These are phyloP conservation scores for Udeniomyces megalosporus DNA, from an alignment of 768 basidiomycete species.

Conservation along the genomic window DNA sequence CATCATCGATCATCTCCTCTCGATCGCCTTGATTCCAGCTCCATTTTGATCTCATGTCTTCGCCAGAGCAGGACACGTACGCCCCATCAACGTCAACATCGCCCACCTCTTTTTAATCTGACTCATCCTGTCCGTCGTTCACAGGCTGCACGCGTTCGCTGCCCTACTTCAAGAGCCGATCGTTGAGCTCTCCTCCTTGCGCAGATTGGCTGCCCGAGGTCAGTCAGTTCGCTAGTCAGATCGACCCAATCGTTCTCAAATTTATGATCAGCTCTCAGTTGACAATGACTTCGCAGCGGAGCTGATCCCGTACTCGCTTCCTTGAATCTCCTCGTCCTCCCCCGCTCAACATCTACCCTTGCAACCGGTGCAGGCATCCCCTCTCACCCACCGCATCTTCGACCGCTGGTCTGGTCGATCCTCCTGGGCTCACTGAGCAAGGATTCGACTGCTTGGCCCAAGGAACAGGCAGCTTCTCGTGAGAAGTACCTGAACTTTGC, in stretches of 20 bases:
- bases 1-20: too few relatives aligned
- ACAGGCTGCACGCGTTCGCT: conserved; percentile 24
- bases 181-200: conserved; percentile 22
- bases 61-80: background rate
- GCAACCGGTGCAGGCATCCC: conserved; percentile 26
- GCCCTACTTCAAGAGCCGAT: conserved; percentile 20
- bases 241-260: background rate
- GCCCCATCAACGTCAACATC: background rate
- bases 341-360: background rate
- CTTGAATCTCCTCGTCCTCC: background rate
- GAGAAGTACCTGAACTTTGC: conserved; percentile 19
- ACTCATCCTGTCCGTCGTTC: background rate
- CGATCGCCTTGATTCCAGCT: too few relatives aligned
- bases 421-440: conserved; percentile 21
- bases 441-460: conserved; percentile 21
- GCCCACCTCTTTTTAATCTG: background rate
- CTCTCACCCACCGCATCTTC: conserved; percentile 23
- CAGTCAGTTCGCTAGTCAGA: background rate
- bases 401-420: conserved; percentile 23
- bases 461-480: conserved; percentile 14
- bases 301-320: background rate
- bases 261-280: background rate
- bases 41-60: background rate
- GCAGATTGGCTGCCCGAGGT: conserved; percentile 25
- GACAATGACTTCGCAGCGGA: background rate